Conservation (phyloP, 1,284 basidiomycete species). For the Rhodotorula sp. region DNA sequence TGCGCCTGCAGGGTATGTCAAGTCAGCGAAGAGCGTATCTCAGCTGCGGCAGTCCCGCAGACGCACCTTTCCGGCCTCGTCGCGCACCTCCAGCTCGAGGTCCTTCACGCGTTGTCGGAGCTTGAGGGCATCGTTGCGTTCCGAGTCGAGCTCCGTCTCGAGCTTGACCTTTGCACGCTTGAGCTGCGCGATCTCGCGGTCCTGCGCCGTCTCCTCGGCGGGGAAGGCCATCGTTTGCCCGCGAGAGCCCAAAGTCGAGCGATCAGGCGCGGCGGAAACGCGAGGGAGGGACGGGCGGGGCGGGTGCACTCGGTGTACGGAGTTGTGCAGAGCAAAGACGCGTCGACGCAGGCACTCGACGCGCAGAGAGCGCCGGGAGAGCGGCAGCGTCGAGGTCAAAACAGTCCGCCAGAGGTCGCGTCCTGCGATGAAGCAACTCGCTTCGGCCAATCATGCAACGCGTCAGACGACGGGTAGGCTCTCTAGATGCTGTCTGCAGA, state of each 20-base stretch:
- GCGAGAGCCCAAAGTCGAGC: background rate
- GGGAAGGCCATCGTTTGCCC: background rate
- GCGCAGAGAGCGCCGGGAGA: too few species aligned
- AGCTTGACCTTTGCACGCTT: conserved; percentile 19
- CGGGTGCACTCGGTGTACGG: too few species aligned
- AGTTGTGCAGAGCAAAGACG: too few species aligned
- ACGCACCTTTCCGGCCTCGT: background rate
- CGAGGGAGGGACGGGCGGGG: too few species aligned
- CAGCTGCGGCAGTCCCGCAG: accelerated
- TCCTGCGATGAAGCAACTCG: too few species aligned
- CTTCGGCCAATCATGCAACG: too few species aligned
- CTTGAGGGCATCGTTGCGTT: conserved; percentile 7
- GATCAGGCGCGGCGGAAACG: background rate
- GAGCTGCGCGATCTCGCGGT: conserved; percentile 13
- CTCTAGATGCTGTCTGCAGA: too few species aligned
- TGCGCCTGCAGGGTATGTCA: conserved; percentile 3
- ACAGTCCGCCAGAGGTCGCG: too few species aligned
- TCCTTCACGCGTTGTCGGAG: conserved; percentile 7
- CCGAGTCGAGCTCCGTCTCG: conserved; percentile 4
- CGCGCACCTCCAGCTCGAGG: conserved; percentile 3
- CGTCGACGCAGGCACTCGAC: too few species aligned
- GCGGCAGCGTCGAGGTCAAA: too few species aligned
- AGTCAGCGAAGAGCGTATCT: accelerated
- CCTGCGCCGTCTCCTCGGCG: conserved; percentile 5
- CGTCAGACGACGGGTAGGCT: too few species aligned